phyloP scores from a whole-genome alignment of 1,284 basidiomycete genomes.

The Naganishia liquefaciens region DNA sequence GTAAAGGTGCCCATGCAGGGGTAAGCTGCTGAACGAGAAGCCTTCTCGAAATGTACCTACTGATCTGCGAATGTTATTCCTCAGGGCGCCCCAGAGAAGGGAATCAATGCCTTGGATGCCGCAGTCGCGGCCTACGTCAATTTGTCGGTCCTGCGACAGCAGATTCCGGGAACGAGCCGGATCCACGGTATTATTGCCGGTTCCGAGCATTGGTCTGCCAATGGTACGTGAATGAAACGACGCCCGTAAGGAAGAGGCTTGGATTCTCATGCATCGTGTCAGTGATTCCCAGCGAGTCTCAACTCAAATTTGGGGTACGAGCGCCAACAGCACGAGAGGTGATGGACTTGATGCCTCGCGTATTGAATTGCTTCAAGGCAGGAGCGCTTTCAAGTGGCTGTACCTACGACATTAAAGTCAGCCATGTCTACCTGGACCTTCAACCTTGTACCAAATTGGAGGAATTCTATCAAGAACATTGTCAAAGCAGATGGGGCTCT shows the following conservation, averaged over 20 bases:
- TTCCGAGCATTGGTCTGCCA: conserved; percentile 44
- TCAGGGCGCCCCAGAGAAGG: conserved; percentile 49
- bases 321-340: conserved; percentile 43
- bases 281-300: conserved; percentile 51
- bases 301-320: conserved; percentile 48
- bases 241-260: background rate
- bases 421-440: conserved; percentile 44
- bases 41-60: no score
- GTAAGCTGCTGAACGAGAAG: conserved; percentile 16
- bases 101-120: conserved; percentile 57
- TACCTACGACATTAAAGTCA: conserved; percentile 33
- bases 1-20: conserved; percentile 42
- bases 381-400: conserved; percentile 52
- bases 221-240: conserved; percentile 33
- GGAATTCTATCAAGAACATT: conserved; percentile 34
- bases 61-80: background rate
- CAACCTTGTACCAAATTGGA: conserved; percentile 39
- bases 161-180: conserved; percentile 48
- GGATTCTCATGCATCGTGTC: conserved; percentile 3
- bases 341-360: conserved; percentile 40
- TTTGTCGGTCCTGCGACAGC: conserved; percentile 55
- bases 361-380: conserved; percentile 50
- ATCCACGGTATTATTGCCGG: conserved; percentile 54
- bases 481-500: conserved; percentile 25
- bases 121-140: conserved; percentile 55